Conservation (phyloP, 768 basidiomycete species). For the Imleria badia region DNA sequence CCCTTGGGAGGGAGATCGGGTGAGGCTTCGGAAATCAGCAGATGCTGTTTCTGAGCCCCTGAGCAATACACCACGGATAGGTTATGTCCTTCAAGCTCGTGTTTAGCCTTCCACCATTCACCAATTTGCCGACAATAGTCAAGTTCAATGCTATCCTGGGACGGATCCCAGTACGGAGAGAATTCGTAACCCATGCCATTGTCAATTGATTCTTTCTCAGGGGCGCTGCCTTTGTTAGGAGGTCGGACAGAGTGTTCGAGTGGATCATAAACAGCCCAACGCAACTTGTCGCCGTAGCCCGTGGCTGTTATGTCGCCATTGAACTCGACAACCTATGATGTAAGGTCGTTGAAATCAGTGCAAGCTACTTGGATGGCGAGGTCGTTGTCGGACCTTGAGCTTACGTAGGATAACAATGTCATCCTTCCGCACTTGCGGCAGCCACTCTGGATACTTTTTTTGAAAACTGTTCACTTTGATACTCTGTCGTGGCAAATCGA, state of each 20-base stretch:
- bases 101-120: constrained; percentile 51
- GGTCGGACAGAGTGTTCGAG: constrained; percentile 37
- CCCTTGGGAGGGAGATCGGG: constrained; percentile 45
- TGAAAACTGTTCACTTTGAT: constrained; percentile 53
- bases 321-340: constrained; percentile 34
- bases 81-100: constrained; percentile 19
- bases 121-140: constrained; percentile 43
- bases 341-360: not conserved
- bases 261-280: constrained; percentile 57
- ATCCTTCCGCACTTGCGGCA: constrained; percentile 48
- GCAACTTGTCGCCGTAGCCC: constrained; percentile 47
- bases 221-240: constrained; percentile 38
- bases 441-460: constrained; percentile 43
- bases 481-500: constrained; percentile 21
- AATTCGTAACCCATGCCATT: constrained; percentile 39
- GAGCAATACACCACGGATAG: constrained; percentile 14
- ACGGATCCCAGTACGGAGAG: constrained; percentile 46
- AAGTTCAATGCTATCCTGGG: constrained; percentile 35
- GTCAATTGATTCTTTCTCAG: constrained; percentile 32
- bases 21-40: constrained; percentile 49
- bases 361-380: not conserved
- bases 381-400: constrained; percentile 43
- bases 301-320: constrained; percentile 35
- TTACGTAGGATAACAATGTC: constrained; percentile 52
- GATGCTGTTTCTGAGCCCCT: constrained; percentile 36